Conservation (phyloP, 441 rosid genomes). For the Pelargonium myrrhifolium region DNA sequence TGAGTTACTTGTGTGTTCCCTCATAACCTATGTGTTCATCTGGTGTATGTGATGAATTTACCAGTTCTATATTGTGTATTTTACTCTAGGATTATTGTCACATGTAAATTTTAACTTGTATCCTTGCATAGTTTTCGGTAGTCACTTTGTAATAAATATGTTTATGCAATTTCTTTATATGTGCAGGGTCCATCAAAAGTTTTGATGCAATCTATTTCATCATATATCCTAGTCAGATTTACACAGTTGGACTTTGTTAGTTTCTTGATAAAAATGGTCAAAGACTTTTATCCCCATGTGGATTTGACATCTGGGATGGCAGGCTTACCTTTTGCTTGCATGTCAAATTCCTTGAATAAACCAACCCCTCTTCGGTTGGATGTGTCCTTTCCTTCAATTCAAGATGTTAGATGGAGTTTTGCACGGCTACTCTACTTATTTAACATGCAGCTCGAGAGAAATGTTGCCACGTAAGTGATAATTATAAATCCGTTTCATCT, state of each 20-base stretch:
- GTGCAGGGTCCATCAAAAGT: conserved; percentile 44
- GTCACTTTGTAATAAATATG: not conserved
- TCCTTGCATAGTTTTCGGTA: too few species aligned
- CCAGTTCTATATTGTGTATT: too few species aligned
- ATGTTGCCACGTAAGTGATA: conserved; percentile 76
- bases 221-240: conserved; percentile 35
- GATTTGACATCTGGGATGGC: conserved; percentile 34
- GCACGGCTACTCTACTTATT: conserved; percentile 67
- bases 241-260: conserved; percentile 25
- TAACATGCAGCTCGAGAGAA: conserved; percentile 84
- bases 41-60: too few species aligned
- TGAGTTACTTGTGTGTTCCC: too few species aligned
- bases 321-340: conserved; percentile 55
- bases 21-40: too few species aligned
- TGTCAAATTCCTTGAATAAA: conserved; percentile 67
- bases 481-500: not conserved
- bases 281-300: conserved; percentile 29
- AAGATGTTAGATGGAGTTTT: conserved; percentile 64
- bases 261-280: conserved; percentile 31
- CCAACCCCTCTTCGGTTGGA: conserved; percentile 72
- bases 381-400: conserved; percentile 60
- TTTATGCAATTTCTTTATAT: not conserved
- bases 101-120: too few species aligned
- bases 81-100: too few species aligned
- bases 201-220: conserved; percentile 37